phyloP scores from a whole-genome alignment of 805 yeast genomes.

The Nakazawaea ernobii region DNA sequence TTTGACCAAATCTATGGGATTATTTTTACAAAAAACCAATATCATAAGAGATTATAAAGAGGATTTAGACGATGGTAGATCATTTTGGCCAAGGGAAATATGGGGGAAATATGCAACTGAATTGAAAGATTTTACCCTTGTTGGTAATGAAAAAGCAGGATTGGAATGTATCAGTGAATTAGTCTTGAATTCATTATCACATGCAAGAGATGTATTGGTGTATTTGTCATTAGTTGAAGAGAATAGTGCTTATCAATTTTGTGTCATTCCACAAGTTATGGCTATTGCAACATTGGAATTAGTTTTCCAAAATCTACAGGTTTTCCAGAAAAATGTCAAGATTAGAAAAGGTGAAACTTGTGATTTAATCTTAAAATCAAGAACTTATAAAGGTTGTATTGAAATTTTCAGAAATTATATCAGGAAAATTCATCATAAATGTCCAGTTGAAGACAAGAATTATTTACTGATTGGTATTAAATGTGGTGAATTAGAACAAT shows the following conservation, averaged over 20 bases:
- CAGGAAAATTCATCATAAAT: constrained; percentile 70
- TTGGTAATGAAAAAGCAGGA: constrained; percentile 47
- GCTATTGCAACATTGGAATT: constrained; percentile 91
- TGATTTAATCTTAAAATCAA: constrained; percentile 62
- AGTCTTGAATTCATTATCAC: constrained; percentile 71
- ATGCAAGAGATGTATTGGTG: constrained; percentile 68
- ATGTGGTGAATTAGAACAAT: constrained; percentile 87
- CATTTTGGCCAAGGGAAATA: constrained; percentile 93
- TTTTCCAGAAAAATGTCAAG: constrained; percentile 71
- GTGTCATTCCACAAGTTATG: constrained; percentile 99
- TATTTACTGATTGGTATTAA: constrained; percentile 77
- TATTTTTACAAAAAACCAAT: constrained; percentile 91
- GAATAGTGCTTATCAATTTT: constrained; percentile 79
- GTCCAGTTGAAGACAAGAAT: constrained; percentile 79
- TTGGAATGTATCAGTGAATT: constrained; percentile 75
- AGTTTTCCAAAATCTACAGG: constrained; percentile 73
- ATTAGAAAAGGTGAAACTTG: constrained; percentile 88
- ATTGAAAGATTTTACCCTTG: constrained; percentile 53
- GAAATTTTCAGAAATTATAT: constrained; percentile 71
- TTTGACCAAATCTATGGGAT: constrained; percentile 83
- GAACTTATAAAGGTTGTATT: constrained; percentile 71
- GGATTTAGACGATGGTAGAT: constrained; percentile 85
- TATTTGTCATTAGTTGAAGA: constrained; percentile 76
- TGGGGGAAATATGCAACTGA: constrained; percentile 77
- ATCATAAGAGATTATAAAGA: constrained; percentile 93